Evolutionary conservation across 2,329 filamentous ascomycete genomes (phyloP).

Genomic region (Sarocladiaceae sp.): DNA sequence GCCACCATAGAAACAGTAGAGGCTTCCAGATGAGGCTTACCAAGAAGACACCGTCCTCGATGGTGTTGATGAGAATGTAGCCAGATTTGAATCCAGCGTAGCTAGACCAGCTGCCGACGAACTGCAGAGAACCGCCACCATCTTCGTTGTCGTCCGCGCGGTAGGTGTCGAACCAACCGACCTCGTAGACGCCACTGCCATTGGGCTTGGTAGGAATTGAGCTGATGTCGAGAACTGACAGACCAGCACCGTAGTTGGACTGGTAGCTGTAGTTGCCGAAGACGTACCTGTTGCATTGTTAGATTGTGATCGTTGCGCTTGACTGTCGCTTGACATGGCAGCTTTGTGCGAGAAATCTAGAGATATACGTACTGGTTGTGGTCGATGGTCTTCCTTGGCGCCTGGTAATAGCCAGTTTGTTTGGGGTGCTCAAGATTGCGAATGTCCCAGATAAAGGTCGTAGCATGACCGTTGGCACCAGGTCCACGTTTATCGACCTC

Average conservation of each 20-base stretch:
- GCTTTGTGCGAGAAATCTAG: not conserved
- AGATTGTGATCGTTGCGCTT: not conserved
- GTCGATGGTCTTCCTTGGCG: slow-evolving; percentile 31
- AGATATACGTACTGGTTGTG: slow-evolving; percentile 38
- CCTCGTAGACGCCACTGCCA: slow-evolving; percentile 40
- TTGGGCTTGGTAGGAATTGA: slow-evolving; percentile 36
- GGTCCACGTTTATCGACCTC: slow-evolving; percentile 36
- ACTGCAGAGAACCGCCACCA: slow-evolving; percentile 32
- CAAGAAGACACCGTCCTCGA: slow-evolving; percentile 45
- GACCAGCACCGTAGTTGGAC: slow-evolving; percentile 46
- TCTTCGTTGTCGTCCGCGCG: slow-evolving; percentile 42
- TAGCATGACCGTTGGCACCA: slow-evolving; percentile 16
- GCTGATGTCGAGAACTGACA: slow-evolving; percentile 34
- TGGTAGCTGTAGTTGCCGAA: slow-evolving; percentile 41
- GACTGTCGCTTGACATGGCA: not conserved
- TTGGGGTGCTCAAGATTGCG: slow-evolving; percentile 30
- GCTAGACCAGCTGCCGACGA: slow-evolving; percentile 42
- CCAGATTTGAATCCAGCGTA: slow-evolving; percentile 46
- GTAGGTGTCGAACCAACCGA: slow-evolving; percentile 46
- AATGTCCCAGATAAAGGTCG: slow-evolving; percentile 44
- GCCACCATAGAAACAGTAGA: not conserved
- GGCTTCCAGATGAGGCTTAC: slow-evolving; percentile 24
- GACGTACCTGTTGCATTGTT: slow-evolving; percentile 27
- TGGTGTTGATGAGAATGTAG: slow-evolving; percentile 47
- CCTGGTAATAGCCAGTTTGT: slow-evolving; percentile 32